A percentile compares a stretch with the other conserved stretches of the same genome.
Conservation (phyloP, 2,329 filamentous ascomycete genomes). For the Alternaria sp. region DNA sequence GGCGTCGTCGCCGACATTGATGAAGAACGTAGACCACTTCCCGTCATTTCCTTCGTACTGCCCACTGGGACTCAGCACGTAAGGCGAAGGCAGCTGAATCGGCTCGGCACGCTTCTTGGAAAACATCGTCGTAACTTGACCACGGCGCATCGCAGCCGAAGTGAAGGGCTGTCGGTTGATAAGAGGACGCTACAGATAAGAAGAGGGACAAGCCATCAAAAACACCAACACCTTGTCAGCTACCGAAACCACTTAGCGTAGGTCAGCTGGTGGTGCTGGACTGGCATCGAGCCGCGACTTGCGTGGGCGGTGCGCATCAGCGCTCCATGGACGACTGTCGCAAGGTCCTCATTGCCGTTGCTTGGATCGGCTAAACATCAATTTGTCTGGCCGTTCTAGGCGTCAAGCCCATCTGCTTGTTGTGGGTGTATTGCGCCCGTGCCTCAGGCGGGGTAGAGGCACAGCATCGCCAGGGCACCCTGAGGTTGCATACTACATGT, state of each 20-base stretch:
- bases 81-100: conserved; percentile 16
- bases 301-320: conserved; percentile 13
- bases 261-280: conserved; percentile 19
- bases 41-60: conserved; percentile 50
- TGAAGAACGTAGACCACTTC: conserved; percentile 50
- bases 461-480: conserved; percentile 15
- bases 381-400: conserved; percentile 1
- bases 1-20: conserved; percentile 45
- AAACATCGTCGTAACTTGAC: conserved; percentile 26
- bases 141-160: conserved; percentile 17
- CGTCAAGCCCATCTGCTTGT: conserved; percentile 18
- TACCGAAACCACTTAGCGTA: conserved; percentile 17
- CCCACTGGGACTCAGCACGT: conserved; percentile 25
- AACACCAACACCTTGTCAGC: conserved; percentile 17
- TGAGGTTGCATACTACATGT: conserved; percentile 18
- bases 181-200: conserved; percentile 19
- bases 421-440: conserved; percentile 22
- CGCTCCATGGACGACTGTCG: conserved; percentile 12
- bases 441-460: conserved; percentile 33
- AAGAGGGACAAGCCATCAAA: conserved; percentile 18
- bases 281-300: conserved; percentile 14
- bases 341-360: conserved; percentile 14
- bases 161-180: conserved; percentile 9
- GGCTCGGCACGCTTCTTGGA: conserved; percentile 29
- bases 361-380: conserved; percentile 18